Base-by-base conservation (phyloP, 805 yeast species). In the Candida piceae region DNA sequence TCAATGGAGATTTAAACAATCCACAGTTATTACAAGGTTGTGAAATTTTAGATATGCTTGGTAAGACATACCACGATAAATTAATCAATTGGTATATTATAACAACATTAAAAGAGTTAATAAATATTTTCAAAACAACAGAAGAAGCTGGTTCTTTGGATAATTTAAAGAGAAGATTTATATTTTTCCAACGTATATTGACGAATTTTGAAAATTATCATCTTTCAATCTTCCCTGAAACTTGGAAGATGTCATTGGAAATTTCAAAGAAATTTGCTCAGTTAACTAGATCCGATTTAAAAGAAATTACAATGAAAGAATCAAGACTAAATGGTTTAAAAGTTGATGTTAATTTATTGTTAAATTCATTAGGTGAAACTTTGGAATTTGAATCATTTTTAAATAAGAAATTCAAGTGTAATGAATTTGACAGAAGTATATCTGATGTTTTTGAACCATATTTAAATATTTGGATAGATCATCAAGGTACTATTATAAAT, bases 121-220 rank as follows among this genome's bases (percentile, higher is more conserved):
- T 72, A 24, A 64, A 76, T 16, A 86, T 93, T 9, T 93, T 93
- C 62, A 73, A 77, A 36, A 69, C 79, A 8, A 70, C 78, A 11
- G 97, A 88, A 49, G 98, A 93, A 60, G 98, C 98, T 0, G 97
- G 97, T 1, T 82, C 94, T 5, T 63, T 93, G 41, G 98, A 93
- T 41, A 93, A 93, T 58, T 62, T 93, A 35, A 72, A 77, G 21
- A 67, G 97, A 47, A 67, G 98, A 33, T 93, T 78, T 57, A 74
- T 88, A 22, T 90, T 83, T 57, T 84, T 86, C 60, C 80, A 81
- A 46, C 79, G 84, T 46, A 72, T 85, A 1, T 62, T 90, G 41
- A 68, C 70, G 26, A 76, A 79, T 47, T 58, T 59, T 33, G 79
- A 77, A 41, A 57, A 74, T 1, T 69, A 68, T 22, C 76, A 72